Evolutionary conservation across 164 flowering plant genomes (phyloP).

Genomic region (Aristolochia fimbriata): DNA sequence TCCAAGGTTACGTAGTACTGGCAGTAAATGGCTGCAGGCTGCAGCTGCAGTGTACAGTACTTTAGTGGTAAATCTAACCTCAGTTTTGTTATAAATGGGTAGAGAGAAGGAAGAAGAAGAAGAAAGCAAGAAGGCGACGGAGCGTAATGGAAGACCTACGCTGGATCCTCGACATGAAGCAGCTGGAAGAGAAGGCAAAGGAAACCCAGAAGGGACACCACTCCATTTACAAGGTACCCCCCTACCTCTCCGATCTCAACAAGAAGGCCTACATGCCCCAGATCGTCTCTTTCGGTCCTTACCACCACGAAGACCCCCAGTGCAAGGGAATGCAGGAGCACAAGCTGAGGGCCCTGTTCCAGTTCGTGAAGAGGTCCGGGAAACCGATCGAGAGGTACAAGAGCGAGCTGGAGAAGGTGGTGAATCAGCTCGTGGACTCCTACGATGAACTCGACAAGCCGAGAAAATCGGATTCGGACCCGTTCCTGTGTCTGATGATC

Average conservation of each 20-base stretch:
- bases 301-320: constrained; percentile 6
- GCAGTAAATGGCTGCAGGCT: too few relatives aligned
- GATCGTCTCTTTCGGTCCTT: constrained; percentile 12
- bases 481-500: constrained; percentile 8
- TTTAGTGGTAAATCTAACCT: too few relatives aligned
- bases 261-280: constrained; percentile 14
- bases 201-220: not conserved
- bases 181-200: not conserved
- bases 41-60: too few relatives aligned
- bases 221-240: constrained; percentile 10
- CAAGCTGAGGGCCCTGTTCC: constrained; percentile 6
- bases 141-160: too few relatives aligned
- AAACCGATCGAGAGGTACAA: not conserved
- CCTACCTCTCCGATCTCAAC: not conserved
- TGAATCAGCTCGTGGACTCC: constrained; percentile 2
- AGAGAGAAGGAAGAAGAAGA: too few relatives aligned
- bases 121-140: too few relatives aligned
- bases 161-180: too few relatives aligned
- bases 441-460: not conserved
- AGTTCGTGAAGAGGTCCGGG: not conserved
- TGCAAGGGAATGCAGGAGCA: constrained; percentile 11
- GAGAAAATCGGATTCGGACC: not conserved
- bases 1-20: too few relatives aligned
- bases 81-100: too few relatives aligned
- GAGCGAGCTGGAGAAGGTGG: not conserved